A percentile compares a stretch with the other conserved stretches of the same genome.
phyloP scores from a whole-genome alignment of 1,284 basidiomycete species.

The Flammula alnicola region DNA sequence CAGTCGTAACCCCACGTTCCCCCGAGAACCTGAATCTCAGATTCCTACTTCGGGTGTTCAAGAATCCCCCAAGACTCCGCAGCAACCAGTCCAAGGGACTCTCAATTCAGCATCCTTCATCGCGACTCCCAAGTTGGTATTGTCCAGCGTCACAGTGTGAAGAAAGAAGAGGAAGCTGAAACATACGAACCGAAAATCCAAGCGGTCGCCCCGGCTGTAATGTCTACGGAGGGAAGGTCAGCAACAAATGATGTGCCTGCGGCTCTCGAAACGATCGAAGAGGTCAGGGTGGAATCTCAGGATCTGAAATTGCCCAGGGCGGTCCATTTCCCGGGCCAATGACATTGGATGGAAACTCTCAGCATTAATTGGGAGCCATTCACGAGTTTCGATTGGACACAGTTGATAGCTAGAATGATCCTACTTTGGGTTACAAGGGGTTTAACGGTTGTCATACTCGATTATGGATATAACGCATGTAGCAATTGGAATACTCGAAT shows the following conservation, averaged over 20 bases:
- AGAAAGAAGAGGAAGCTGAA: too few relatives aligned
- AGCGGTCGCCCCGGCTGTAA: background rate
- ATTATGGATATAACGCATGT: too few relatives aligned
- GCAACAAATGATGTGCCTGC: background rate
- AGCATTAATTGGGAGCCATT: background rate
- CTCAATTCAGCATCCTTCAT: background rate
- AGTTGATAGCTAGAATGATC: too few relatives aligned
- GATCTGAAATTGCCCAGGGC: constrained; percentile 12
- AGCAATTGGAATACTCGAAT: too few relatives aligned
- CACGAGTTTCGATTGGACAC: too few relatives aligned
- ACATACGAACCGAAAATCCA: background rate
- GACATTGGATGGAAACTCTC: constrained; percentile 5
- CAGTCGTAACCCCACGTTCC: constrained; percentile 17
- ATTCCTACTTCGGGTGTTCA: background rate
- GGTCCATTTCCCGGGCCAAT: constrained; percentile 24
- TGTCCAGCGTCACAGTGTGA: too few relatives aligned
- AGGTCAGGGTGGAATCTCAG: background rate
- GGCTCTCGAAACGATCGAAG: constrained; percentile 3
- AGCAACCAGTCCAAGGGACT: background rate
- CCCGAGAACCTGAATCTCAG: constrained; percentile 4
- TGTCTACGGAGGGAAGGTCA: too few relatives aligned
- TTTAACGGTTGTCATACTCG: too few relatives aligned
- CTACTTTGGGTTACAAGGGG: too few relatives aligned
- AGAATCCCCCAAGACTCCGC: background rate
- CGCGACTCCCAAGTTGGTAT: background rate